Evolutionary conservation across 2,329 filamentous ascomycete genomes (phyloP).

Genomic region (Ceratocystis huliohia): DNA sequence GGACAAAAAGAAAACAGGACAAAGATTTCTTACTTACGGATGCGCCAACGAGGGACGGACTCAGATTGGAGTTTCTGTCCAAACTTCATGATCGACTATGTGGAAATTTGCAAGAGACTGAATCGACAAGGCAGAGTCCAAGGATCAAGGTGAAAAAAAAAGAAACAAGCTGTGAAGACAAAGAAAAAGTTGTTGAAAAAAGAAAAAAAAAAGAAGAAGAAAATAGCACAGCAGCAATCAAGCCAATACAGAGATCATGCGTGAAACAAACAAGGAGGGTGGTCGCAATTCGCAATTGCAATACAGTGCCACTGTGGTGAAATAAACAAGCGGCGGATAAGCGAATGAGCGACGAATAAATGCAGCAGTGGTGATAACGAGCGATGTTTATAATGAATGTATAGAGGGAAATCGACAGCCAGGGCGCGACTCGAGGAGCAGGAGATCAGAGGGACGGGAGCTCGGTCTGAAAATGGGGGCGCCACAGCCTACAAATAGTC

Average conservation of each 20-base stretch:
- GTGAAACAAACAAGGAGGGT: background rate
- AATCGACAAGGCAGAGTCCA: no score
- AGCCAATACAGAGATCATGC: background rate
- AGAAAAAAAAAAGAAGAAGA: background rate
- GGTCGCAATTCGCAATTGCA: background rate
- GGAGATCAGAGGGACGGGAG: background rate
- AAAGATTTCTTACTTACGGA: slow-evolving; percentile 17
- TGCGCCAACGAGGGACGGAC: slow-evolving; percentile 21
- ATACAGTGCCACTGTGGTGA: background rate
- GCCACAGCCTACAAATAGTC: slow-evolving; percentile 2
- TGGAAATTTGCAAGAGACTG: background rate
- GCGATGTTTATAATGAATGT: background rate
- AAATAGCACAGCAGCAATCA: background rate
- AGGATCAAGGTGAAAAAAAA: background rate
- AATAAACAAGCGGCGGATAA: background rate
- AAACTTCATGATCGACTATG: slow-evolving; percentile 29
- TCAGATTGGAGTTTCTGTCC: slow-evolving; percentile 25
- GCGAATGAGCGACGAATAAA: background rate
- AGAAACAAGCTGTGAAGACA: background rate
- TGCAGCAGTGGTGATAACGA: slow-evolving; percentile 2
- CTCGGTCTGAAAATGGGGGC: background rate
- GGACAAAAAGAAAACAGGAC: background rate
- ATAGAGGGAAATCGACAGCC: background rate
- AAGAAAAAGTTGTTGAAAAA: background rate
- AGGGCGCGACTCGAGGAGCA: slow-evolving; percentile 1